Percentiles rank a stretch among this genome's conserved stretches.
phyloP scores from a whole-genome alignment of 345 rosid species.

The Citrus unshiu region DNA sequence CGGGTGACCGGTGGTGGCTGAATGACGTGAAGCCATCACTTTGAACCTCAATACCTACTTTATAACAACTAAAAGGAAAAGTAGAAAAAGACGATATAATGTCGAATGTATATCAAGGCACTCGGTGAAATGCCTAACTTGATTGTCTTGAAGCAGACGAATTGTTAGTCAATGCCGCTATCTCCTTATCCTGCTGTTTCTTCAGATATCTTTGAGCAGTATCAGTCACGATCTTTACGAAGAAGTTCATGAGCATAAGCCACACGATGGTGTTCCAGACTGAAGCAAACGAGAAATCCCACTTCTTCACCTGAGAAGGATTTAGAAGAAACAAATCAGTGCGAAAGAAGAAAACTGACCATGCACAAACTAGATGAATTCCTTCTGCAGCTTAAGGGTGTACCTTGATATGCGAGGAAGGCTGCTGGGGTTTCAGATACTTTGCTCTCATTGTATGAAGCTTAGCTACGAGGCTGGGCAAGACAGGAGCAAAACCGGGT shows the following conservation, averaged over 20 bases:
- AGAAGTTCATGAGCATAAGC: constrained; percentile 94
- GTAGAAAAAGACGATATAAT: background rate
- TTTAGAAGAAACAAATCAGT: background rate
- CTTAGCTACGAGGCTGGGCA: constrained; percentile 56
- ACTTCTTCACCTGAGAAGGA: constrained; percentile 56
- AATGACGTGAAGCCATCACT: background rate
- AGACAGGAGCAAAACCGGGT: constrained; percentile 62
- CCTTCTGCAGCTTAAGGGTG: background rate
- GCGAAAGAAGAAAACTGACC: background rate
- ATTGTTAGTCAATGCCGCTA: constrained; percentile 31
- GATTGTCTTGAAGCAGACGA: constrained; percentile 24
- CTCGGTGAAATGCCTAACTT: constrained; percentile 26
- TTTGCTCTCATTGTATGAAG: constrained; percentile 61
- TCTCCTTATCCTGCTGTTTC: constrained; percentile 68
- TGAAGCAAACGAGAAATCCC: constrained; percentile 77
- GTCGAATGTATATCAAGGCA: constrained; percentile 1
- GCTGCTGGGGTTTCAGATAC: constrained; percentile 52
- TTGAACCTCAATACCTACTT: constrained; percentile 6
- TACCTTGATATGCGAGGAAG: constrained; percentile 63
- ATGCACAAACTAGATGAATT: background rate
- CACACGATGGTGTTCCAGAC: constrained; percentile 92
- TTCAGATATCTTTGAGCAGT: constrained; percentile 76
- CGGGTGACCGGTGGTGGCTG: background rate
- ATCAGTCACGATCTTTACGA: constrained; percentile 67
- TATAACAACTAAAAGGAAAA: background rate